Conservation (phyloP, 2,329 filamentous ascomycete genomes). For the Colletotrichum sp. region DNA sequence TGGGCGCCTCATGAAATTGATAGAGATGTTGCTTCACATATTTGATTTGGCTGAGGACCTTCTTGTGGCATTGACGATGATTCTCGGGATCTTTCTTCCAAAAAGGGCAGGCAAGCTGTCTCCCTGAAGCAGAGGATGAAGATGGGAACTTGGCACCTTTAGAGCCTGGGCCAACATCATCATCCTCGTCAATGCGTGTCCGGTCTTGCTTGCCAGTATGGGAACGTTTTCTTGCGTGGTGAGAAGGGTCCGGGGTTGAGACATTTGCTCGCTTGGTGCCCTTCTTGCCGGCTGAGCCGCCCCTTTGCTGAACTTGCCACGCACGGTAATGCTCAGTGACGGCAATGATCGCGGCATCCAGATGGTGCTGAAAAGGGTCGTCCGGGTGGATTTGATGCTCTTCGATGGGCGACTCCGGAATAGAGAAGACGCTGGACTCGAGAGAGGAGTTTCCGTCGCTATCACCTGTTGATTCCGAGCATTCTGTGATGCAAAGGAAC, state of each 20-base stretch:
- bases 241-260: background rate
- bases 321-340: background rate
- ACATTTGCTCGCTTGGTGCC: background rate
- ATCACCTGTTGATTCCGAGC: background rate
- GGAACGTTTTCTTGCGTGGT: background rate
- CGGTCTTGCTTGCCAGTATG: background rate
- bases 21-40: slow-evolving; percentile 33
- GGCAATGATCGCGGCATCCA: background rate
- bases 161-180: background rate
- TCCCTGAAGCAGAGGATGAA: background rate
- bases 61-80: slow-evolving; percentile 29
- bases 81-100: slow-evolving; percentile 30
- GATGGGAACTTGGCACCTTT: background rate
- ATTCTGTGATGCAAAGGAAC: background rate
- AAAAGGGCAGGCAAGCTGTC: slow-evolving; percentile 29
- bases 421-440: slow-evolving; percentile 6
- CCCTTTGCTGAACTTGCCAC: background rate
- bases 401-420: background rate
- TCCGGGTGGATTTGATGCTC: background rate
- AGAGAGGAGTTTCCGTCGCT: background rate
- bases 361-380: background rate
- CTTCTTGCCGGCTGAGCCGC: background rate
- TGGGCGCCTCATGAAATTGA: slow-evolving; percentile 26
- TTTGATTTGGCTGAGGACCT: slow-evolving; percentile 28
- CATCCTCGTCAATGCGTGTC: background rate